Conservation (phyloP, 2,329 filamentous ascomycete species). For the Elsinoe australis region DNA sequence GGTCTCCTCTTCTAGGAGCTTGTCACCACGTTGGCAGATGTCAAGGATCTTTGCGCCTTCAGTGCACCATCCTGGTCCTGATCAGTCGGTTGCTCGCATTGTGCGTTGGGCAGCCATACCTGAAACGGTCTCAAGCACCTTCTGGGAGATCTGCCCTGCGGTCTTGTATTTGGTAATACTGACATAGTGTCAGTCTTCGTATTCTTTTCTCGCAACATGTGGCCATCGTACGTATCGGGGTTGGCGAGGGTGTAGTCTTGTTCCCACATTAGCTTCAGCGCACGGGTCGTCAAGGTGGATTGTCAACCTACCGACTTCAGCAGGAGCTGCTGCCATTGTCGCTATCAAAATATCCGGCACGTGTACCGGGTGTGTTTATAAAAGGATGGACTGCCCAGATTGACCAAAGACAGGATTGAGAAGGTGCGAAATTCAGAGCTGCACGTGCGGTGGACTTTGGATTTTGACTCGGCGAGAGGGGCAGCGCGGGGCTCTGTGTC, state of each 20-base stretch:
- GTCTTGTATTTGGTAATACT: constrained; percentile 99
- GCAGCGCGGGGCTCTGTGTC: constrained; percentile 14
- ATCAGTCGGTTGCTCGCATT: constrained; percentile 20
- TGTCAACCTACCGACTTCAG: background rate
- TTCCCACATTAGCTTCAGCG: constrained; percentile 4
- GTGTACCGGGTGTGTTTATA: background rate
- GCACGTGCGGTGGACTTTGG: constrained; percentile 10
- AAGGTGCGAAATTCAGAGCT: constrained; percentile 15
- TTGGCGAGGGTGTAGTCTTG: constrained; percentile 34
- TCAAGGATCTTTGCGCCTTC: constrained; percentile 88
- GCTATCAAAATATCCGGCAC: background rate
- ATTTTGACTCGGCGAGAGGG: constrained; percentile 13
- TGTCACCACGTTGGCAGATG: constrained; percentile 92
- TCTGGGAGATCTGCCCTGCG: constrained; percentile 88
- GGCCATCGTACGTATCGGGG: constrained; percentile 29
- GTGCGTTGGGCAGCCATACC: constrained; percentile 35
- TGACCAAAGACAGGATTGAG: constrained; percentile 4
- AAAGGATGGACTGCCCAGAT: background rate
- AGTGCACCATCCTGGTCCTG: constrained; percentile 53
- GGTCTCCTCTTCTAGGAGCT: constrained; percentile 87
- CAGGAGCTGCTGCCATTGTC: constrained; percentile 7
- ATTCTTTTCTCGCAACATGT: background rate
- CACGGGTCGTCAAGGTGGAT: background rate
- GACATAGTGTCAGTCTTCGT: constrained; percentile 85
- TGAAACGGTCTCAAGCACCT: constrained; percentile 79